Base-by-base conservation (phyloP, 2,329 filamentous ascomycete species). In the Penicillium palitans region DNA sequence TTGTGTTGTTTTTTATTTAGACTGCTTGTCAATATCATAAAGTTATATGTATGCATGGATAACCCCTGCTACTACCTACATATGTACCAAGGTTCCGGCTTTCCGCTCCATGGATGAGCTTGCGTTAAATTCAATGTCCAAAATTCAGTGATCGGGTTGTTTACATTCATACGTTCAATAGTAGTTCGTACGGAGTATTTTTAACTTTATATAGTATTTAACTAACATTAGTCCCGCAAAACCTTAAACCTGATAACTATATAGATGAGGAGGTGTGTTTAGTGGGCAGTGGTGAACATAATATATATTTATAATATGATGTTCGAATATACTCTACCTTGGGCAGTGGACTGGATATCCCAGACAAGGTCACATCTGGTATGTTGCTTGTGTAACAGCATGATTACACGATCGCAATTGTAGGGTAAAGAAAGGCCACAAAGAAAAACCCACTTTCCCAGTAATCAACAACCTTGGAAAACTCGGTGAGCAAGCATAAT, bases 51-150 rank as follows among this genome's bases (percentile, higher is more conserved):
- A 49, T 21, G 19, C 19, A 50, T 42, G 37, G 37, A 3, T 29
- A 24, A 35, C 19, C 35, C 52, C 52, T 49, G 25, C 31, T 25
- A 5, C n/a, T 24, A 46, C 12, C 40, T 42, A 13, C n/a, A n/a
- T 15, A 25, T 15, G 15, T 21, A n/a, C 9, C 19, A 25, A 9
- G 29, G 29, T 41, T 54, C 33, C 12, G 41, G 12, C 35, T 40
- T 40, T 12, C 24, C 52, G 15, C 21, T n/a, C 46, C 58, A 57
- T 58, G 55, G 57, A 19, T 61, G 46, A 40, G 47, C 21, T 24
- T 55, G 52, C 41, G 35, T 48, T 50, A 51, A 53, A 59, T 50
- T 41, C 7, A 40, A 46, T 46, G 35, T 60, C 52, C 19, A 42
- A 57, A 37, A 48, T 59, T 53, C 24, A 48, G 21, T 33, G 12